Conservation (phyloP, 2,329 filamentous ascomycete genomes). For the Fusarium temperatum region DNA sequence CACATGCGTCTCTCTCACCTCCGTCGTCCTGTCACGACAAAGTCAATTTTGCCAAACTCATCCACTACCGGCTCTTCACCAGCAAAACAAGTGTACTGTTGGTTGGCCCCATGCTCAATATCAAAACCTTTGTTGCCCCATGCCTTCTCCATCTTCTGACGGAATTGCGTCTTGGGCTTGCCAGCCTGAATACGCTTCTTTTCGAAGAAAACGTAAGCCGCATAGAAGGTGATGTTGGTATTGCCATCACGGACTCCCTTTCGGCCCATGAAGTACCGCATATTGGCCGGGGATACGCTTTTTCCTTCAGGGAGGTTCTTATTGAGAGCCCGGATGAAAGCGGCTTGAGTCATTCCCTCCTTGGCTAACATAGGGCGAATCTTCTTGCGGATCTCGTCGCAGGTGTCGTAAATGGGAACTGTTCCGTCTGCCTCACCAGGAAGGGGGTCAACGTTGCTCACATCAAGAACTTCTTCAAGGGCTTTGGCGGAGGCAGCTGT, state of each 20-base stretch:
- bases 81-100: not conserved
- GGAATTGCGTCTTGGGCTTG: slow-evolving; percentile 61
- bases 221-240: slow-evolving; percentile 60
- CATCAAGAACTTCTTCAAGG: slow-evolving; percentile 47
- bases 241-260: slow-evolving; percentile 59
- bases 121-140: slow-evolving; percentile 43
- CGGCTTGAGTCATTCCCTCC: slow-evolving; percentile 59
- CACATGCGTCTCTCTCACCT: not conserved
- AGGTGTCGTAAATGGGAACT: slow-evolving; percentile 64
- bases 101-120: slow-evolving; percentile 24
- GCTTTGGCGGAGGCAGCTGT: slow-evolving; percentile 38
- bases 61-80: slow-evolving; percentile 21
- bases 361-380: slow-evolving; percentile 58
- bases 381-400: slow-evolving; percentile 66
- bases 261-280: slow-evolving; percentile 60
- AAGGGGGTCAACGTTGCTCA: slow-evolving; percentile 53
- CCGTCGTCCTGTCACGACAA: not conserved
- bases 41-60: slow-evolving; percentile 33
- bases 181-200: slow-evolving; percentile 62
- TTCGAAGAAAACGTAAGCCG: slow-evolving; percentile 67
- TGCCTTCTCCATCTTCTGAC: slow-evolving; percentile 60
- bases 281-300: slow-evolving; percentile 54
- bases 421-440: slow-evolving; percentile 56
- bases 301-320: slow-evolving; percentile 50
- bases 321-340: slow-evolving; percentile 59